These are phyloP conservation scores for Paramecium caudatum DNA, from an alignment of 73 alveolate genomes.

Conservation along the genomic window DNA sequence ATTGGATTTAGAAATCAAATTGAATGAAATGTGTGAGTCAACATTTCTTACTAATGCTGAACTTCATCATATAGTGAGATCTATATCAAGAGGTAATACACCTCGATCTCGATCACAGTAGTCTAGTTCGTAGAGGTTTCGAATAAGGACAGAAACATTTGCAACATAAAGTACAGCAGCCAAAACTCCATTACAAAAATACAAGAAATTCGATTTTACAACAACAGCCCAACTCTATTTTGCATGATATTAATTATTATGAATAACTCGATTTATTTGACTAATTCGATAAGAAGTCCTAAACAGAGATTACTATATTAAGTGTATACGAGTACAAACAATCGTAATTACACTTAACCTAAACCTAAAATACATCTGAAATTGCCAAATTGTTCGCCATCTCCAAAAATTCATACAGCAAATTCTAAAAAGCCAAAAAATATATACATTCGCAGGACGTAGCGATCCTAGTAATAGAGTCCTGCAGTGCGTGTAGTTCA, in stretches of 20 bases:
- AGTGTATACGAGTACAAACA: constrained; percentile 2
- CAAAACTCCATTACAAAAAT: not conserved
- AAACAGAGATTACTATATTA: constrained; percentile 9
- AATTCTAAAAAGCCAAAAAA: not conserved
- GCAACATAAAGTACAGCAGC: constrained; percentile 8
- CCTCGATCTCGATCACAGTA: constrained; percentile 29
- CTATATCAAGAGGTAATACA: constrained; percentile 30
- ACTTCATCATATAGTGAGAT: constrained; percentile 3
- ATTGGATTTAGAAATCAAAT: constrained; percentile 11
- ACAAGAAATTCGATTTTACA: constrained; percentile 2
- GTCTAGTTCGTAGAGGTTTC: not conserved
- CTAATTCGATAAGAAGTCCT: not conserved
- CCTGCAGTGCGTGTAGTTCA: not conserved
- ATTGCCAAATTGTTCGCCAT: constrained; percentile 42
- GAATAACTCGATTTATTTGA: no score
- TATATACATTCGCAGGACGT: not conserved
- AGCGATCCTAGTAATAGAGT: constrained; percentile 8
- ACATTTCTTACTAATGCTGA: constrained; percentile 15
- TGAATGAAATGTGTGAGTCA: constrained; percentile 54
- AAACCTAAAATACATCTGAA: not conserved
- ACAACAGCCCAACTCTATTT: constrained; percentile 42
- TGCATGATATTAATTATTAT: constrained; percentile 28
- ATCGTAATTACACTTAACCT: not conserved
- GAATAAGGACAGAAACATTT: constrained; percentile 23
- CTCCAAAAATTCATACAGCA: not conserved